A percentile compares a stretch with the other conserved stretches of the same genome.
These are phyloP conservation scores for Brassica incana DNA, from an alignment of 345 rosid species.

Conservation along the genomic window DNA sequence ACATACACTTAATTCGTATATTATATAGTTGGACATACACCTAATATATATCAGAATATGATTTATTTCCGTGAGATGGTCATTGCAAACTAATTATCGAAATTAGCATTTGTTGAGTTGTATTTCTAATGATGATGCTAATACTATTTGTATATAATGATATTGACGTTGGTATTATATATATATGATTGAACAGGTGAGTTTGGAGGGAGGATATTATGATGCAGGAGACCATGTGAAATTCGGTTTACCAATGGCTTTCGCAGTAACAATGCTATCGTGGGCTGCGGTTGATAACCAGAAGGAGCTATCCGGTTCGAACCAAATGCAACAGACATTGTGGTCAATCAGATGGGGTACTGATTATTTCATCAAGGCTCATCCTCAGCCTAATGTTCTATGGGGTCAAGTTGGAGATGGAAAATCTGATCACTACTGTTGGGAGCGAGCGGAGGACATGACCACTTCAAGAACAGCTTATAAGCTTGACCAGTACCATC, in stretches of 20 bases:
- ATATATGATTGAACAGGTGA: conserved; percentile 46
- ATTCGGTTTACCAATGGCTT: conserved; percentile 92
- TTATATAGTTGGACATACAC: not conserved
- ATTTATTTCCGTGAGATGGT: not conserved
- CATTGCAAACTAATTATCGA: not conserved
- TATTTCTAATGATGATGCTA: not conserved
- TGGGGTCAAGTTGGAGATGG: conserved; percentile 96
- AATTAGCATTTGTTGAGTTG: not conserved
- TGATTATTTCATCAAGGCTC: conserved; percentile 80
- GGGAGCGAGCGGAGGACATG: conserved; percentile 94
- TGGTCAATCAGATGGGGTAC: conserved; percentile 80
- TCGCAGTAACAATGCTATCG: conserved; percentile 64
- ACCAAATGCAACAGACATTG: conserved; percentile 62
- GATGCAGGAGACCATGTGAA: conserved; percentile 95
- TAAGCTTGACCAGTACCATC: conserved; percentile 63
- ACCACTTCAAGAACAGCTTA: conserved; percentile 76
- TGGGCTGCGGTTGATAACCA: conserved; percentile 72
- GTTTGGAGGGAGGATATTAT: conserved; percentile 85
- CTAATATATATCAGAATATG: not conserved
- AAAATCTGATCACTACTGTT: conserved; percentile 77
- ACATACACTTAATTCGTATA: not conserved
- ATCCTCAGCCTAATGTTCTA: conserved; percentile 66
- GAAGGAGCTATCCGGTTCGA: conserved; percentile 50
- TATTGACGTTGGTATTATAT: conserved; percentile 14
- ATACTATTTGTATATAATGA: conserved; percentile 1